phyloP scores from a whole-genome alignment of 257 asterid species.

The Nicotiana tomentosiformis region DNA sequence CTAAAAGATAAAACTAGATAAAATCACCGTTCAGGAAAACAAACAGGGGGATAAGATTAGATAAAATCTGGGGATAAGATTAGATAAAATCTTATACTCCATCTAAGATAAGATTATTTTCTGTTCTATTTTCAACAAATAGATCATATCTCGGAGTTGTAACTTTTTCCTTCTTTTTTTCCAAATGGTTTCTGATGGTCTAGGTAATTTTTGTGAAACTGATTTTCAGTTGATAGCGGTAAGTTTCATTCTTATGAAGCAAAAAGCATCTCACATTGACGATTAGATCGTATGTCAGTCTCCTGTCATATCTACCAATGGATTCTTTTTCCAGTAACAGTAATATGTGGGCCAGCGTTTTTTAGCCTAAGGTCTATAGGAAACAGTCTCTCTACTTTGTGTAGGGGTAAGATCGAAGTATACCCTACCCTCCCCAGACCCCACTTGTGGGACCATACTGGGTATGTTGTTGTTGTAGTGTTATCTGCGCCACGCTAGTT shows the following conservation, averaged over 20 bases:
- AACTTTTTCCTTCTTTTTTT: neutral
- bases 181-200: neutral
- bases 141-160: neutral
- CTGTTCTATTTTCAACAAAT: neutral
- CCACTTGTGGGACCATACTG: too few species aligned
- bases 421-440: too few species aligned
- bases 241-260: neutral
- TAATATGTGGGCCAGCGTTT: neutral
- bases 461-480: too few species aligned
- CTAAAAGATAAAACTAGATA: neutral
- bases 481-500: neutral
- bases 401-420: too few species aligned
- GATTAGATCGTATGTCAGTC: neutral
- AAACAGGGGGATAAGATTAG: neutral
- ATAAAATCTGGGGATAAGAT: neutral
- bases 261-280: neutral
- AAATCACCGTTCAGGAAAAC: neutral
- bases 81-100: neutral
- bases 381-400: too few species aligned
- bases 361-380: too few species aligned
- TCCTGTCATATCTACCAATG: neutral
- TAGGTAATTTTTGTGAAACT: neutral
- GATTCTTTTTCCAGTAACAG: neutral
- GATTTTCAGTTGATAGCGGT: neutral
- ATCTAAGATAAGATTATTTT: neutral